Percentiles rank a stretch among this genome's conserved stretches.
Conservation (phyloP, 805 yeast species). For the Lipomyces starkeyi region DNA sequence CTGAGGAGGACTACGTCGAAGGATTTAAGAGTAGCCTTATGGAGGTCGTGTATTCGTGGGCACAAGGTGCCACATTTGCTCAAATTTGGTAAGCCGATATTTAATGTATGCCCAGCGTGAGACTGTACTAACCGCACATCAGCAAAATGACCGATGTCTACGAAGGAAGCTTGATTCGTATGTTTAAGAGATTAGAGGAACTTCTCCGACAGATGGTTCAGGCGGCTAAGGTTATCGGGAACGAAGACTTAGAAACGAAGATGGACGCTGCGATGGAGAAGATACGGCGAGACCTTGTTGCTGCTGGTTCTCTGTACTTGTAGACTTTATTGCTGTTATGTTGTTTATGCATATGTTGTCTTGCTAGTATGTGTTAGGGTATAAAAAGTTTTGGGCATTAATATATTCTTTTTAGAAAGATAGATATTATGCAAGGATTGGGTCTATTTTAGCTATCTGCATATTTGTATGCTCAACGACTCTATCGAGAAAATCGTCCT, state of each 20-base stretch:
- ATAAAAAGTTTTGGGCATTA: background rate
- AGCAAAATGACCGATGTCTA: conserved; percentile 96
- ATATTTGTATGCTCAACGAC: conserved; percentile 11
- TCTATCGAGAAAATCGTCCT: conserved; percentile 24
- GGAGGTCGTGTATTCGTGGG: conserved; percentile 98
- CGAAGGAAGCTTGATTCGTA: conserved; percentile 94
- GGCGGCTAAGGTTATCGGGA: conserved; percentile 95
- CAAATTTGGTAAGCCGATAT: conserved; percentile 66
- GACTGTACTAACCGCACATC: background rate
- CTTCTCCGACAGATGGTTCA: conserved; percentile 84
- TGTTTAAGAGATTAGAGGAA: conserved; percentile 94
- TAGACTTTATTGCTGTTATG: conserved; percentile 33
- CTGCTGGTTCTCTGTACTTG: conserved; percentile 91
- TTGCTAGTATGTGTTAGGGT: background rate
- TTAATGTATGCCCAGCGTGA: background rate
- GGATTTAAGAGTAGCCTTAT: conserved; percentile 89
- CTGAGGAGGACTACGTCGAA: conserved; percentile 91
- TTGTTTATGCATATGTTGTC: background rate
- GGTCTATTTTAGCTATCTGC: conserved; percentile 5
- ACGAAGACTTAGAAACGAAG: conserved; percentile 79
- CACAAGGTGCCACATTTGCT: conserved; percentile 93
- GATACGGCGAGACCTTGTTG: conserved; percentile 87
- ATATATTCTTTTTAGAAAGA: background rate
- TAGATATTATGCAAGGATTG: background rate
- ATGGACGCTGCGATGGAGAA: conserved; percentile 85